Conservation (phyloP, 768 basidiomycete species). For the Phylloporus rhodoxanthus region DNA sequence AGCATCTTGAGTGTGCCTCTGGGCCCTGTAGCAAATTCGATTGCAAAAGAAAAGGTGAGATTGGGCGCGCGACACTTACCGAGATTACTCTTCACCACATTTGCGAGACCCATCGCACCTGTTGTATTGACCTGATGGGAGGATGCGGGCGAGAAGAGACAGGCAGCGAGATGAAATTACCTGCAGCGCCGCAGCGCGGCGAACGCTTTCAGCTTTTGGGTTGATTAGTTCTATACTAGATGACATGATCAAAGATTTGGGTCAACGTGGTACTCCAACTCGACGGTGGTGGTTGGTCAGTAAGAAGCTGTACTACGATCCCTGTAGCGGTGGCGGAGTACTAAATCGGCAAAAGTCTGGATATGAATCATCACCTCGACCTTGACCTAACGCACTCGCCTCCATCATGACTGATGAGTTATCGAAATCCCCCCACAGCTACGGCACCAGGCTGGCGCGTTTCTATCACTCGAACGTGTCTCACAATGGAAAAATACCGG, state of each 20-base stretch:
- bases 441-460: conserved; percentile 32
- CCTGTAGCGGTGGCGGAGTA: conserved; percentile 33
- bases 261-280: conserved; percentile 19
- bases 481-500: conserved; percentile 18
- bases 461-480: conserved; percentile 27
- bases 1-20: conserved; percentile 99
- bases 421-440: conserved; percentile 25
- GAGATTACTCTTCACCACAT: conserved; percentile 94
- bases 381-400: conserved; percentile 23
- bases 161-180: conserved; percentile 36
- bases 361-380: conserved; percentile 28
- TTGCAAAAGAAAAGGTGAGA: conserved; percentile 16
- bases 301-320: conserved; percentile 5
- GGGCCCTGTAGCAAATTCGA: conserved; percentile 56
- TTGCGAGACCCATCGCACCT: conserved; percentile 95
- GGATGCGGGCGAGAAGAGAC: conserved; percentile 19
- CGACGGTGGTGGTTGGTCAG: conserved; percentile 12
- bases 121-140: conserved; percentile 73
- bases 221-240: conserved; percentile 94
- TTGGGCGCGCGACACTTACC: conserved; percentile 47
- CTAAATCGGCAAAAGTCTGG: conserved; percentile 27
- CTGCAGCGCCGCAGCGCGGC: conserved; percentile 87
- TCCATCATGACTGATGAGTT: conserved; percentile 23
- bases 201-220: conserved; percentile 90
- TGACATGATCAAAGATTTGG: conserved; percentile 39